Percentiles rank a stretch among this genome's conserved stretches.
phyloP scores from a whole-genome alignment of 371 early-diverging fungal species.

The Parasitella parasitica region DNA sequence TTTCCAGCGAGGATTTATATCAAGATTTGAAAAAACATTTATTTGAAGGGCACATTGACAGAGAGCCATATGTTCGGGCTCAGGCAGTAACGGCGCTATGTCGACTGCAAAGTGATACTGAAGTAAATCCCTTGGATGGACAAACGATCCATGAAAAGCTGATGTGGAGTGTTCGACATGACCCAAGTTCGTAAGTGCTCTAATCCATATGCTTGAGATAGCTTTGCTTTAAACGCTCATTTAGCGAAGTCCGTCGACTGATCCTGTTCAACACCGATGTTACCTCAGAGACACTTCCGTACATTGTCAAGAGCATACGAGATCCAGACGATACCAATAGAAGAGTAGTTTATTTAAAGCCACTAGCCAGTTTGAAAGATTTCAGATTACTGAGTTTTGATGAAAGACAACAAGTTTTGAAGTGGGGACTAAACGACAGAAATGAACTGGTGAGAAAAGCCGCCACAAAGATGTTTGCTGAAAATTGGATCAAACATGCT shows the following conservation, averaged over 20 bases:
- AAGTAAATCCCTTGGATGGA: constrained; percentile 55
- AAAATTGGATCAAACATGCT: constrained; percentile 76
- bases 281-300: constrained; percentile 62
- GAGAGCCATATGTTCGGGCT: constrained; percentile 77
- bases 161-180: constrained; percentile 65
- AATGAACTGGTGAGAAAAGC: constrained; percentile 74
- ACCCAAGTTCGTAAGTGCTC: constrained; percentile 68
- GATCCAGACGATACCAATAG: constrained; percentile 75
- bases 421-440: constrained; percentile 77
- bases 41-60: constrained; percentile 75
- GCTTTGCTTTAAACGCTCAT: no score
- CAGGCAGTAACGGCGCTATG: constrained; percentile 82
- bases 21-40: constrained; percentile 64
- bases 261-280: constrained; percentile 77
- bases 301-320: constrained; percentile 71
- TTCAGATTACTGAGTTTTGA: constrained; percentile 68
- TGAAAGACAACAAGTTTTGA: constrained; percentile 69
- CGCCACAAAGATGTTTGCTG: constrained; percentile 70
- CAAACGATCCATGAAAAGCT: constrained; percentile 66
- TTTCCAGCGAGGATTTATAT: constrained; percentile 73
- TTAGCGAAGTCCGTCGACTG: constrained; percentile 81
- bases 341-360: constrained; percentile 64
- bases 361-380: constrained; percentile 67
- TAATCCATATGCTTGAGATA: no score
- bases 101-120: constrained; percentile 69